phyloP scores from a whole-genome alignment of 1,284 basidiomycete genomes.

The Sporisorium graminicola region DNA sequence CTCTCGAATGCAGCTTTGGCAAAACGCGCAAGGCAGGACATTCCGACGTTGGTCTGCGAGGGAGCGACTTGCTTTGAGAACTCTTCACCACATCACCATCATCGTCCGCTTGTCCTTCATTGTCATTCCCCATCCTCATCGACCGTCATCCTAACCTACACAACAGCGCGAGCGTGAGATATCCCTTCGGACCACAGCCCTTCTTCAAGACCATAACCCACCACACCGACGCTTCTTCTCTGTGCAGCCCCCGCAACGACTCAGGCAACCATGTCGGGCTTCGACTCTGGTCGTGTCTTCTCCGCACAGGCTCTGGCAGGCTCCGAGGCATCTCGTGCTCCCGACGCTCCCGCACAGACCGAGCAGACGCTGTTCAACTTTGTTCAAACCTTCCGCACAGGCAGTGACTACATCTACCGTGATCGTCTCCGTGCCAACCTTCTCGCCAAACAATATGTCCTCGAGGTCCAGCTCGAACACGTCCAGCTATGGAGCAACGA shows the following conservation, averaged over 20 bases:
- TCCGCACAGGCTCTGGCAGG: constrained; percentile 64
- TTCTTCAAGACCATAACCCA: too few species aligned
- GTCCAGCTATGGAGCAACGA: constrained; percentile 92
- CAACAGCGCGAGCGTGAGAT: too few species aligned
- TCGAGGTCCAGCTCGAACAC: constrained; percentile 93
- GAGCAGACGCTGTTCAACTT: constrained; percentile 68
- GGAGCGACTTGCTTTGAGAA: not conserved
- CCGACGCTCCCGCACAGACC: constrained; percentile 67
- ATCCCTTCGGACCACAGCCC: too few species aligned
- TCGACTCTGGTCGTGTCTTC: constrained; percentile 66
- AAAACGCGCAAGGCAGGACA: not conserved
- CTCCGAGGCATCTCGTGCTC: constrained; percentile 59
- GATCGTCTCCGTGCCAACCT: constrained; percentile 91
- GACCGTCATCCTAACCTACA: not conserved
- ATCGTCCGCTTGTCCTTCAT: not conserved
- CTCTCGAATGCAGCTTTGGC: not conserved
- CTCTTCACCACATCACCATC: not conserved
- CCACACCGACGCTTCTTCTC: too few species aligned
- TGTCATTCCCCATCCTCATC: not conserved
- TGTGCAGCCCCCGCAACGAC: too few species aligned
- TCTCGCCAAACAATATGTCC: constrained; percentile 87
- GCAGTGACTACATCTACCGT: constrained; percentile 73
- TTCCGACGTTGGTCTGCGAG: not conserved
- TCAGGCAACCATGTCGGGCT: constrained; percentile 66
- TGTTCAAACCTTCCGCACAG: constrained; percentile 67